A percentile compares a stretch with the other conserved stretches of the same genome.
phyloP scores from a whole-genome alignment of 2,329 filamentous ascomycete species.

The Trichoderma atrobrunneum region DNA sequence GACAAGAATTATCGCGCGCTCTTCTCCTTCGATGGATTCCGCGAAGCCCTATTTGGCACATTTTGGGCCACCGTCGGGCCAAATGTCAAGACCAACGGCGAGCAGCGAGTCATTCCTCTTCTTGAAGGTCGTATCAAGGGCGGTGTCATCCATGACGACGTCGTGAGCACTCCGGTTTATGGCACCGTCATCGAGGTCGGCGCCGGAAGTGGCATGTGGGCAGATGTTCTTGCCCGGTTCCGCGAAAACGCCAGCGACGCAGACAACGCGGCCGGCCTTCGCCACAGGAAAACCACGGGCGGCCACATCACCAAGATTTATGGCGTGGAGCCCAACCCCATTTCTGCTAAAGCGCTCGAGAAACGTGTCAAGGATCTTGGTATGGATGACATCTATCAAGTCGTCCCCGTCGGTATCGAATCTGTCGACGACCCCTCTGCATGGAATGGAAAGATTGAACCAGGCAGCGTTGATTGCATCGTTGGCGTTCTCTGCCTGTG shows the following conservation, averaged over 20 bases:
- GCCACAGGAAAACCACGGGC: conserved; percentile 13
- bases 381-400: conserved; percentile 56
- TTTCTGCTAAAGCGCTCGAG: conserved; percentile 49
- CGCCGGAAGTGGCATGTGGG: conserved; percentile 60
- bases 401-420: conserved; percentile 62
- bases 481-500: conserved; percentile 62
- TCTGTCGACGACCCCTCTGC: conserved; percentile 43
- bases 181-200: conserved; percentile 62
- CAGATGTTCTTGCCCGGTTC: conserved; percentile 47
- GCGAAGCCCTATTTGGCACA: conserved; percentile 54
- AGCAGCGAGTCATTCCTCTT: conserved; percentile 36
- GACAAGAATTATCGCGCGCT: conserved; percentile 37
- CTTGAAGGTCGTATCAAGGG: conserved; percentile 7
- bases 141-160: conserved; percentile 30
- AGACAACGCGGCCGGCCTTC: conserved; percentile 18
- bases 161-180: conserved; percentile 38
- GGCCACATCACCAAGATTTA: conserved; percentile 49
- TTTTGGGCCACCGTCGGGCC: conserved; percentile 61
- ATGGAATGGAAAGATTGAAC: conserved; percentile 47
- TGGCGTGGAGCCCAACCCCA: conserved; percentile 62
- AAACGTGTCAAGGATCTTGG: conserved; percentile 49
- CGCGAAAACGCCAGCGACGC: conserved; percentile 15
- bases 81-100: conserved; percentile 41
- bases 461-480: conserved; percentile 56
- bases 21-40: conserved; percentile 41